Conservation (phyloP, 768 basidiomycete genomes). For the Leccinum uliginosum region DNA sequence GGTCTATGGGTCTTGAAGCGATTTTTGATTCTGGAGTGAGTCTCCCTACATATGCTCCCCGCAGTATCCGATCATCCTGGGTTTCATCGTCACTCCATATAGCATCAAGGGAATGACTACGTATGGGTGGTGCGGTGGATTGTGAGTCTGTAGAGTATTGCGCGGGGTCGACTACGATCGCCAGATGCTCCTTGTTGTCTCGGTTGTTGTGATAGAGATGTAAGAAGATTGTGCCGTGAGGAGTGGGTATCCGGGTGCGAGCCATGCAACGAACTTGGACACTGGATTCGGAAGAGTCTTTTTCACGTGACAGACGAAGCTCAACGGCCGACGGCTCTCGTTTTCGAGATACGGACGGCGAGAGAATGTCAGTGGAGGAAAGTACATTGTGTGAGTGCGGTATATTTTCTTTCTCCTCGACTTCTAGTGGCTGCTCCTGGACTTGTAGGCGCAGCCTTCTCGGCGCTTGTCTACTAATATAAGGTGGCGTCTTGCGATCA, state of each 20-base stretch:
- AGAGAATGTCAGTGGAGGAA: constrained; percentile 34
- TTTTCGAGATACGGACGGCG: constrained; percentile 33
- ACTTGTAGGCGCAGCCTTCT: constrained; percentile 52
- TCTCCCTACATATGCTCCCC: constrained; percentile 91
- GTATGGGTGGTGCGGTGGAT: constrained; percentile 53
- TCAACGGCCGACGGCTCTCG: constrained; percentile 28
- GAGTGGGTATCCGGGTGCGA: constrained; percentile 94
- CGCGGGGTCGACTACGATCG: constrained; percentile 88
- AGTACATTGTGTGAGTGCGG: constrained; percentile 16
- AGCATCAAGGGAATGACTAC: constrained; percentile 76
- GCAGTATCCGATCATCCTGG: constrained; percentile 85
- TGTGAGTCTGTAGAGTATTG: constrained; percentile 58
- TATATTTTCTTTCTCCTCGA: constrained; percentile 47
- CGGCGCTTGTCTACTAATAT: constrained; percentile 75
- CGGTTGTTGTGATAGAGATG: constrained; percentile 93
- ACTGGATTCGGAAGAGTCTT: neutral
- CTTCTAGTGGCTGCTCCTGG: constrained; percentile 28
- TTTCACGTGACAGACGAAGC: constrained; percentile 11
- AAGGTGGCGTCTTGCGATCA: constrained; percentile 48
- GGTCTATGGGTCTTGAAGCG: constrained; percentile 36
- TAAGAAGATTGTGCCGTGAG: constrained; percentile 88
- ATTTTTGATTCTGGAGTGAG: constrained; percentile 54
- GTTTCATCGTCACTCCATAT: constrained; percentile 85
- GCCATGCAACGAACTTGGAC: constrained; percentile 91
- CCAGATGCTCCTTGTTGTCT: constrained; percentile 93